Conservation (phyloP, 2,329 filamentous ascomycete genomes). For the Cladobotryum mycophilum region DNA sequence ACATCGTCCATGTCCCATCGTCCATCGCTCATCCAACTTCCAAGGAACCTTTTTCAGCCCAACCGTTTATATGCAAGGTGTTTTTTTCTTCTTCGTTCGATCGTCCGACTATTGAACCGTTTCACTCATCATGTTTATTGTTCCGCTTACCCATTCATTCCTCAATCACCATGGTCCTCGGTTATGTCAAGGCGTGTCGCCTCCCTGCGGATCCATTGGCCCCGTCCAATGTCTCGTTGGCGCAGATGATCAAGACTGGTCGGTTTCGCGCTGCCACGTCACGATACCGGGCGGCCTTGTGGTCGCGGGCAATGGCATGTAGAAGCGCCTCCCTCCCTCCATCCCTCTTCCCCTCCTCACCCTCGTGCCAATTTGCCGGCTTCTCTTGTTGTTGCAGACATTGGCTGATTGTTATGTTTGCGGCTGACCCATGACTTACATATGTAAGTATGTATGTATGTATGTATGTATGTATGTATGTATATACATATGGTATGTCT, state of each 20-base stretch:
- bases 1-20: too few species aligned
- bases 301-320: neutral
- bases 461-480: too few species aligned
- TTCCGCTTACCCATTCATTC: conserved; percentile 1
- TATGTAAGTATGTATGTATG: neutral
- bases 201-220: conserved; percentile 6
- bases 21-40: too few species aligned
- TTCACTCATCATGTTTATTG: conserved; percentile 7
- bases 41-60: too few species aligned
- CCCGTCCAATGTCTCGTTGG: conserved; percentile 3
- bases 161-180: neutral
- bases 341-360: neutral
- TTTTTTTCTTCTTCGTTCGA: too few species aligned
- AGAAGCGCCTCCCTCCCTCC: neutral
- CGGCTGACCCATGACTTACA: neutral
- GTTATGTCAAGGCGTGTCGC: neutral
- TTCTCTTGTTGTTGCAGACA: too few species aligned
- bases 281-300: neutral
- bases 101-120: neutral
- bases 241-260: conserved; percentile 9
- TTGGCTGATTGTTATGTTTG: too few species aligned
- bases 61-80: too few species aligned
- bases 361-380: neutral
- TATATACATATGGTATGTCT: too few species aligned
- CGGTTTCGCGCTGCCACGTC: conserved; percentile 11